A percentile compares a stretch with the other conserved stretches of the same genome.
phyloP scores from a whole-genome alignment of 1,139 yeast species.

The Meyerozyma smithsonii region DNA sequence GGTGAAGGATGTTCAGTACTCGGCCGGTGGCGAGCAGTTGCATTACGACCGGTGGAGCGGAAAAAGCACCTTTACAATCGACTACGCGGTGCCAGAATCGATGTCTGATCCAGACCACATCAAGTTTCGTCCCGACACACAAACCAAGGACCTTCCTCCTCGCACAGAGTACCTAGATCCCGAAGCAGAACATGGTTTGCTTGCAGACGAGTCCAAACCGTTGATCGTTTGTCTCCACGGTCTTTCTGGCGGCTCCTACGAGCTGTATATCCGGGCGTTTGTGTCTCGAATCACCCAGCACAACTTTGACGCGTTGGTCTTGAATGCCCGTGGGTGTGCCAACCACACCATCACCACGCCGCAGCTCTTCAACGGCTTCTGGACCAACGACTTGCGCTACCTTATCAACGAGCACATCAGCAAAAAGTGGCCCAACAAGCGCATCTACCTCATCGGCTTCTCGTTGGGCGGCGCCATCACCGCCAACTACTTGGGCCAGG shows the following conservation, averaged over 20 bases:
- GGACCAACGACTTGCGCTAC: constrained; percentile 59
- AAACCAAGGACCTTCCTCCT: constrained; percentile 36
- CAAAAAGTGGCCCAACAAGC: constrained; percentile 45
- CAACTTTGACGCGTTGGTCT: constrained; percentile 49
- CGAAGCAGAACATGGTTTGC: constrained; percentile 22
- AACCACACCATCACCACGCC: constrained; percentile 55
- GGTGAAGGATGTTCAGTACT: constrained; percentile 29
- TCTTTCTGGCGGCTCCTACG: constrained; percentile 60
- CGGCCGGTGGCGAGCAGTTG: constrained; percentile 24
- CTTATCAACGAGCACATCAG: constrained; percentile 45
- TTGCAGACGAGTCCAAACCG: constrained; percentile 40
- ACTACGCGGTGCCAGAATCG: constrained; percentile 28
- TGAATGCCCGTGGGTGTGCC: constrained; percentile 60
- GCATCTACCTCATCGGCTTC: constrained; percentile 49
- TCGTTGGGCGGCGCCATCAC: constrained; percentile 56
- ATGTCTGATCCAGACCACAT: constrained; percentile 21
- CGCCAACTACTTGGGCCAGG: constrained; percentile 54
- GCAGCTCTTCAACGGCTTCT: constrained; percentile 52
- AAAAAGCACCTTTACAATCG: constrained; percentile 34
- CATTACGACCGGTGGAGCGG: constrained; percentile 42
- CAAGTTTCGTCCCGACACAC: constrained; percentile 28
- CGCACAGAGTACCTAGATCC: constrained; percentile 40
- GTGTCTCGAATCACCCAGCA: constrained; percentile 29
- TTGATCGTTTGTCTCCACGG: constrained; percentile 55
- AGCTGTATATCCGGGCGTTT: constrained; percentile 48